Base-by-base conservation (phyloP, 768 basidiomycete species). In the Scleroderma bovista region DNA sequence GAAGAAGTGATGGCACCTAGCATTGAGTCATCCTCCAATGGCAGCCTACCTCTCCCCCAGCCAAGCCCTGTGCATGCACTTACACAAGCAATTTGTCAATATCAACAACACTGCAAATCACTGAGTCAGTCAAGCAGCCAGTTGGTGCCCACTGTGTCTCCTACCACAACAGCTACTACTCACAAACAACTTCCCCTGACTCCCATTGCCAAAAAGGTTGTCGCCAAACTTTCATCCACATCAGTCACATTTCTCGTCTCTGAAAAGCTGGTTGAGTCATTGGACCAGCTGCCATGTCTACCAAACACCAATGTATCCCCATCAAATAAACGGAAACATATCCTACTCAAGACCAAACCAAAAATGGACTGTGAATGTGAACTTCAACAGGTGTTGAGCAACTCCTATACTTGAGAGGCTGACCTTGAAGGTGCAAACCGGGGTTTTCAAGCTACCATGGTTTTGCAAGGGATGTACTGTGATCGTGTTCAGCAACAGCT, bases 1-100 rank as follows among this genome's bases (percentile, higher is more conserved):
- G 34, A 39, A 6, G 54, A 58, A 16, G 65, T 63, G 60, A 63
- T 75, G 61, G 69, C 64, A 11, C 72, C 72, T 15, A 71, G 69
- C 47, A 24, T 58, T 6, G 61, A 68, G 41, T 64, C 65, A 10
- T 66, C 69, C 0, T 41, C 38, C 10, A 24, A 49, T 5, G 52
- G 48, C 6, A 20, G 40, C 26, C 49, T 68, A 2, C 68, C 66
- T n/a, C 34, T 70, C 2, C 26, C 23, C 2, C 49, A 50, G 20
- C 11, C 53, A 2, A 57, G 51, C 22, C 56, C 54, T 34, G 31
- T 57, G 2, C 37, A 19, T 13, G 24, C 24, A 4, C 11, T 55
- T 6, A 9, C 47, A 46, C n/a, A 5, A 19, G 23, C 29, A 8
- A 48, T 55, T 4, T 23, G 29, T 16, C 37, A 42, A 22, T 51